Evolutionary conservation across 75 land plant genomes (phyloP), one percentile per base, ranked within the genome.

Genomic region (Cunninghamia lanceolata): DNA sequence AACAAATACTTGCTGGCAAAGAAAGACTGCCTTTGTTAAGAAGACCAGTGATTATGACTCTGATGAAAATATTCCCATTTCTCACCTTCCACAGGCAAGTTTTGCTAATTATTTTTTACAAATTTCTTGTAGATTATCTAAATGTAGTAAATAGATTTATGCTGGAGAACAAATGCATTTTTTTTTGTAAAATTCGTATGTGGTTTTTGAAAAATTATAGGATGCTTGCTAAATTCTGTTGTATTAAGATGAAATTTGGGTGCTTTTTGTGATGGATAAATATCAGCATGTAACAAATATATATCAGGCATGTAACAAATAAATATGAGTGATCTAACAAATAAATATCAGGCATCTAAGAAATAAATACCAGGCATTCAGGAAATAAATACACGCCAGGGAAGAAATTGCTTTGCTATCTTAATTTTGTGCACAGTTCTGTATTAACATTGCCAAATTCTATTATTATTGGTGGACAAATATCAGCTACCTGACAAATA

Each of bases 31-130:
- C 83, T 87, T 90, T 77, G 70, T 87, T 42, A 88, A 88, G 45
- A 25, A 81, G 59, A 73, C 86, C 54, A 89, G 84, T 21, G 87
- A 91, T 71, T 92, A 93, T 21, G 92, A 89, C 53, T 90, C 93
- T 71, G 91, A 91, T 70, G 91, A 87, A 10, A 47, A 50, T 52
- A 34, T 19, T 13, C 15, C 70, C 46, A 71, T 43, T 15, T 88
- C 86, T 28, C 85, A 79, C 46, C 89, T 91, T 25, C 88, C 83
- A 82, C 91, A 88, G 91, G 94, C 91, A 56, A 53, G 35, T 30
- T 36, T 56, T 19, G 70, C 16, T 53, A 14, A 28, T 77, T 0
- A 73, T 34, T n/a, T 63, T 19, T 2, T 7, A 66, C 70, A 73
- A 73, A 30, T 34, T 32, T 66, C 9, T 5, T 63, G 68, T 63